Percentiles rank a stretch among this genome's conserved stretches.
Evolutionary conservation across 164 flowering plant genomes (phyloP).

Genomic region (Santalum album): DNA sequence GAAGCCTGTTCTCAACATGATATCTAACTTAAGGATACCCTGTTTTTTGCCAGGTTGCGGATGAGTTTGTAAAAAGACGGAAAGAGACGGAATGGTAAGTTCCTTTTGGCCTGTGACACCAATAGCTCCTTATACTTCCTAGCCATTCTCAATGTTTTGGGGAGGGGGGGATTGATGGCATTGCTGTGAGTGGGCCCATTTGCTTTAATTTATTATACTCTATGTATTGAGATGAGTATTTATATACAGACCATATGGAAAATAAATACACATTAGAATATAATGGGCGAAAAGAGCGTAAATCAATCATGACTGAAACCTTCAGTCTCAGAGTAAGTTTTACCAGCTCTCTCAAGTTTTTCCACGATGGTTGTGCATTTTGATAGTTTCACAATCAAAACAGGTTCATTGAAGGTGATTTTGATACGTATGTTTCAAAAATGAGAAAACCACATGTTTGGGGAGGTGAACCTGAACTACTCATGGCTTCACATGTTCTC

Average conservation of each 20-base stretch:
- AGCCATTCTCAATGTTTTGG: neutral
- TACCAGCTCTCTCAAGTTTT: neutral
- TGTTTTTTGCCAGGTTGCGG: conserved; percentile 64
- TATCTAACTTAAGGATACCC: neutral
- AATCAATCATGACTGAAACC: too few species aligned
- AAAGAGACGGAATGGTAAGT: conserved; percentile 93
- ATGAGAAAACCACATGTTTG: conserved; percentile 89
- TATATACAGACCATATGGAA: too few species aligned
- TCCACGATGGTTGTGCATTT: neutral
- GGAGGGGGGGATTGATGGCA: too few species aligned
- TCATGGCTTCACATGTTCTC: conserved; percentile 94
- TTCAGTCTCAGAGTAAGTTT: too few species aligned
- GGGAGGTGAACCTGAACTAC: conserved; percentile 98
- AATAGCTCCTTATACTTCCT: neutral
- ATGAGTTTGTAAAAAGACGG: conserved; percentile 83
- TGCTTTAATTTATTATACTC: too few species aligned
- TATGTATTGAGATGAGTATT: too few species aligned
- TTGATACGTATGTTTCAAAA: conserved; percentile 68
- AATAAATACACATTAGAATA: too few species aligned
- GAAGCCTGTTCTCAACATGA: too few species aligned
- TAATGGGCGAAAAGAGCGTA: too few species aligned
- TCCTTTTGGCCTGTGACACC: neutral
- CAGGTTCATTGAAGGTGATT: conserved; percentile 98
- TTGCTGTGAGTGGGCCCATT: too few species aligned
- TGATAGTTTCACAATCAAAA: neutral